Evolutionary conservation across 176 grass and related monocot genomes (phyloP).

Genomic region (Pontederia paniculata): DNA sequence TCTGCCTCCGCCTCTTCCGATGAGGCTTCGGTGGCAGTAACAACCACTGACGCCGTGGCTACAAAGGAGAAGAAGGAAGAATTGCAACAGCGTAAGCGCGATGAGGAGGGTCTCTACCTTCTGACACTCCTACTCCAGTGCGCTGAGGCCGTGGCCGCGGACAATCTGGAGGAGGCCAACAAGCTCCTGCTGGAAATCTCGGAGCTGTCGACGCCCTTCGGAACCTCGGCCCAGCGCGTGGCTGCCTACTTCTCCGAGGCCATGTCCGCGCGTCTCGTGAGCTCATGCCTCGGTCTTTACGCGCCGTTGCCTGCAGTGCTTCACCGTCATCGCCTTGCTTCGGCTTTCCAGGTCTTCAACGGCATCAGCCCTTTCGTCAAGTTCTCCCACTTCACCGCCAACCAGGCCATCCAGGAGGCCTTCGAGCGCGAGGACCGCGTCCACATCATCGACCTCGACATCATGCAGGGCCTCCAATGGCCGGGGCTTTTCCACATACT

Average conservation of each 20-base stretch:
- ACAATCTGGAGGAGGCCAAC: constrained; percentile 24
- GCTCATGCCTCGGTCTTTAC: constrained; percentile 81
- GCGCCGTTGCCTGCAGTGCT: constrained; percentile 41
- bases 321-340: constrained; percentile 31
- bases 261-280: constrained; percentile 83
- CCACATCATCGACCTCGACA: constrained; percentile 97
- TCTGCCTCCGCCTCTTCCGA: constrained; percentile 11
- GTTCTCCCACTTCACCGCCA: constrained; percentile 97
- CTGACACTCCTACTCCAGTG: constrained; percentile 23
- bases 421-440: constrained; percentile 91
- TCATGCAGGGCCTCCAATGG: constrained; percentile 98
- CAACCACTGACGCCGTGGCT: not conserved
- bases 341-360: constrained; percentile 95
- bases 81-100: constrained; percentile 19
- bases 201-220: constrained; percentile 27
- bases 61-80: constrained; percentile 1
- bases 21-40: not conserved
- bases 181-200: constrained; percentile 27
- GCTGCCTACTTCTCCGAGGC: constrained; percentile 98
- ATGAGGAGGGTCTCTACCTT: constrained; percentile 17
- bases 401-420: constrained; percentile 98
- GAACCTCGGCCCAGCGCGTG: constrained; percentile 43
- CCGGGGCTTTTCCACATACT: constrained; percentile 97
- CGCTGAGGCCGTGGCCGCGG: constrained; percentile 24
- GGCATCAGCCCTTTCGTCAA: constrained; percentile 95